phyloP scores from a whole-genome alignment of 768 basidiomycete species.

The Lepiota venenata region DNA sequence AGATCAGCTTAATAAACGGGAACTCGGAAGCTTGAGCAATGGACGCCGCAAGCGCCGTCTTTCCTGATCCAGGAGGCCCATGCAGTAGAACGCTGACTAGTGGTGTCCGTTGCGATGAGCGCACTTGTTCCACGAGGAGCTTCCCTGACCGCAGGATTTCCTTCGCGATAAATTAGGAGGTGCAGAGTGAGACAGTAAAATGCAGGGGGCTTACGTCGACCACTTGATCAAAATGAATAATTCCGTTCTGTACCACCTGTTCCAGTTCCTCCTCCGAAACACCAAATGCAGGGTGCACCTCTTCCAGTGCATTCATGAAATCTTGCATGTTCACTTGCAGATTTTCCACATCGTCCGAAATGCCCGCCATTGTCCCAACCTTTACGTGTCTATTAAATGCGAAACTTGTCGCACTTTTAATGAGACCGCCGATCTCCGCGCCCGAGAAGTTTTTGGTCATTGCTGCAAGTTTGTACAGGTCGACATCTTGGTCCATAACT shows the following conservation, averaged over 20 bases:
- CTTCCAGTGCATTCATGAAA: slow-evolving; percentile 88
- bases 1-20: slow-evolving; percentile 97
- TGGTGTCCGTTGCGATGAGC: slow-evolving; percentile 84
- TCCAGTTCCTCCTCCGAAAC: slow-evolving; percentile 95
- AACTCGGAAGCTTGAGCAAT: slow-evolving; percentile 93
- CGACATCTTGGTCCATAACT: slow-evolving; percentile 85
- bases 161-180: slow-evolving; percentile 36
- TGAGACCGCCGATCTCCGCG: slow-evolving; percentile 91
- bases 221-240: slow-evolving; percentile 77
- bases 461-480: slow-evolving; percentile 76
- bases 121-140: slow-evolving; percentile 92
- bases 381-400: slow-evolving; percentile 98
- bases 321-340: slow-evolving; percentile 83
- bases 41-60: slow-evolving; percentile 91
- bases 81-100: slow-evolving; percentile 89
- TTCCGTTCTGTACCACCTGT: slow-evolving; percentile 93
- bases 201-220: slow-evolving; percentile 64
- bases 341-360: slow-evolving; percentile 94
- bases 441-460: slow-evolving; percentile 97
- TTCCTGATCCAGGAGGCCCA: slow-evolving; percentile 88
- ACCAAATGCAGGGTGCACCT: slow-evolving; percentile 96
- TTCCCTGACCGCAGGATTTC: slow-evolving; percentile 83
- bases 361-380: slow-evolving; percentile 95
- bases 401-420: slow-evolving; percentile 98
- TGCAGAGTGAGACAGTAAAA: background rate